Base-by-base conservation (phyloP, 2,329 filamentous ascomycete species). In the Aspergillus sp. region DNA sequence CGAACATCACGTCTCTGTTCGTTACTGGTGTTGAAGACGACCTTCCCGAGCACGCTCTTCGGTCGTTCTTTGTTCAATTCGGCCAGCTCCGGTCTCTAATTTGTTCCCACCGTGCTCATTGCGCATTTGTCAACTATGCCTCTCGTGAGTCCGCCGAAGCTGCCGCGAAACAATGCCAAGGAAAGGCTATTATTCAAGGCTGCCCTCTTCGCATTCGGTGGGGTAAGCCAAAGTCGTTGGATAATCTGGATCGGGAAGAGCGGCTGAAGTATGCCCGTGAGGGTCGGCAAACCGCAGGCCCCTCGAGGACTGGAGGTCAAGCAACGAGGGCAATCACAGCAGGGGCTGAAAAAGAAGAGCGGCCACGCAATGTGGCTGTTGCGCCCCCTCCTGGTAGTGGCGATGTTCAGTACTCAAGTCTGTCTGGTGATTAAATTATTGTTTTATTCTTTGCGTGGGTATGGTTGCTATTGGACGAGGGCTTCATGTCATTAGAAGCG, bases 1-100 rank as follows among this genome's bases (percentile, higher is more conserved):
- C 81, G 56, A 95, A 90, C 59, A 89, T 99, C 71, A 96, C 91
- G 67, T 97, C 93, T 0, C 83, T 99, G 0, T 99, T 99, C 70
- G 84, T 98, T 30, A 97, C 93, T 0, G 96, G 95, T 8, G 87
- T 99, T 2, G 95, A 99, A 74, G 95, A 99, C 71, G 95, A 99
- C 68, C 81, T 99, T 6, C 93, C 93, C 2, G 95, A 99, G 75
- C 88, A 93, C 75, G 92, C 93, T 68, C 82, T 99, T 24, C 89
- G 95, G 48, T 89, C 91, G 2, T 95, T 96, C 75, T 99, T 99
- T 79, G 86, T 91, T 60, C 84, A 85, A 17, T 92, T 93, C 68
- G 95, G 95, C 62, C 91, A 93, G 70, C 88, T 99, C 59, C 90
- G 95, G 68, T 97, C 92, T 24, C 79, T 99, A 15, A 89, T 99